Evolutionary conservation across 371 early-diverging fungal genomes (phyloP).

Genomic region (Mortierella sp.): DNA sequence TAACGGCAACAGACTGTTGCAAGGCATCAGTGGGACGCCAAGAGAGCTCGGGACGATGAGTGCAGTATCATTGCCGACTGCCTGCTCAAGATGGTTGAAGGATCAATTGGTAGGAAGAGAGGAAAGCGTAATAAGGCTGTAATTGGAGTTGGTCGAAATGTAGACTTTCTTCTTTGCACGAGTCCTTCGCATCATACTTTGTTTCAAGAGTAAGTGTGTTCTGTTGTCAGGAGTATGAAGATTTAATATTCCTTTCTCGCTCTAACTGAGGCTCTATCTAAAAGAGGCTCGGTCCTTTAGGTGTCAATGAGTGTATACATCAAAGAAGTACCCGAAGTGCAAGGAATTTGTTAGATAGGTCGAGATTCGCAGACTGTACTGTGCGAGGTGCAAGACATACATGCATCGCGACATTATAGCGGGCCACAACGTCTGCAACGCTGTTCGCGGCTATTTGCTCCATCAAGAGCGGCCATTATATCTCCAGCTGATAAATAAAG

Average conservation of each 20-base stretch:
- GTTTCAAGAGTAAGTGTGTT: slow-evolving; percentile 16
- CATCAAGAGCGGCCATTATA: no score
- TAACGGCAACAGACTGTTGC: background rate
- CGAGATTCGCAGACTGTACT: no score
- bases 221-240: no score
- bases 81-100: slow-evolving; percentile 17
- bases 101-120: slow-evolving; percentile 17
- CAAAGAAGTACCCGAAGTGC: background rate
- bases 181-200: slow-evolving; percentile 23
- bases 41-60: slow-evolving; percentile 18
- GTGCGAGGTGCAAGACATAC: no score
- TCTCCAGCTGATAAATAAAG: no score
- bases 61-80: slow-evolving; percentile 16
- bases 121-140: slow-evolving; percentile 17
- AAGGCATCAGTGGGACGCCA: slow-evolving; percentile 10
- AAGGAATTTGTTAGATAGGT: no score
- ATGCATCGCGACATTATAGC: no score
- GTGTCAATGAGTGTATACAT: background rate
- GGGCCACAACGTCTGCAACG: no score
- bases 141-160: slow-evolving; percentile 17
- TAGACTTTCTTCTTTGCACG: slow-evolving; percentile 22
- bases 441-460: no score
- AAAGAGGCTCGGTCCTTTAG: background rate
- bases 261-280: no score
- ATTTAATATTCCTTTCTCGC: no score